phyloP scores from a whole-genome alignment of 2,329 filamentous ascomycete species.

The Elsinoe fawcettii region DNA sequence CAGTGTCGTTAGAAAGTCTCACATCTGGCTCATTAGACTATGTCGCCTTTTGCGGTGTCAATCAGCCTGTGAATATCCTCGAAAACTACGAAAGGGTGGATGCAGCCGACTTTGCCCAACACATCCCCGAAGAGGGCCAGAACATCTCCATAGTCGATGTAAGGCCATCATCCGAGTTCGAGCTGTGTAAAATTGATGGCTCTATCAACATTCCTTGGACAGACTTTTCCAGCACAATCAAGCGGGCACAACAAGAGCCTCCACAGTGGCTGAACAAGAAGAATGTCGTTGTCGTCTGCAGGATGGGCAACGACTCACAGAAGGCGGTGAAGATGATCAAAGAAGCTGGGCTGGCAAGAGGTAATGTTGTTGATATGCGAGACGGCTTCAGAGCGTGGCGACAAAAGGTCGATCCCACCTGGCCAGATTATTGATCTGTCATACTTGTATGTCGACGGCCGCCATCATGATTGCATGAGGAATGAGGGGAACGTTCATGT shows the following conservation, averaged over 20 bases:
- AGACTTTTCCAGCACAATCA: conserved; percentile 34
- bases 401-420: conserved; percentile 52
- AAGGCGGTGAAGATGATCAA: conserved; percentile 58
- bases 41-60: conserved; percentile 71
- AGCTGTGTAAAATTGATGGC: conserved; percentile 66
- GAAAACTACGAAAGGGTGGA: conserved; percentile 59
- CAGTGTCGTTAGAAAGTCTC: conserved; percentile 57
- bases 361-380: conserved; percentile 61
- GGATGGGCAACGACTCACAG: conserved; percentile 73
- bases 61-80: conserved; percentile 49
- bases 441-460: neutral
- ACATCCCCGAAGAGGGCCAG: conserved; percentile 22
- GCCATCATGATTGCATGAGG: neutral
- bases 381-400: conserved; percentile 70
- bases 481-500: conserved; percentile 4
- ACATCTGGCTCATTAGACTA: conserved; percentile 67
- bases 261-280: conserved; percentile 35
- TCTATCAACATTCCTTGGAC: conserved; percentile 70
- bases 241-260: conserved; percentile 22
- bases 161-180: conserved; percentile 75
- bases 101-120: conserved; percentile 49
- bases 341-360: conserved; percentile 50
- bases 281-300: conserved; percentile 61
- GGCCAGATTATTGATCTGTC: conserved; percentile 47
- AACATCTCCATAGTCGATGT: conserved; percentile 68